Evolutionary conservation across 2,329 filamentous ascomycete species (phyloP), one percentile per base, ranked within the genome.

Genomic region (Clathrospora elynae): DNA sequence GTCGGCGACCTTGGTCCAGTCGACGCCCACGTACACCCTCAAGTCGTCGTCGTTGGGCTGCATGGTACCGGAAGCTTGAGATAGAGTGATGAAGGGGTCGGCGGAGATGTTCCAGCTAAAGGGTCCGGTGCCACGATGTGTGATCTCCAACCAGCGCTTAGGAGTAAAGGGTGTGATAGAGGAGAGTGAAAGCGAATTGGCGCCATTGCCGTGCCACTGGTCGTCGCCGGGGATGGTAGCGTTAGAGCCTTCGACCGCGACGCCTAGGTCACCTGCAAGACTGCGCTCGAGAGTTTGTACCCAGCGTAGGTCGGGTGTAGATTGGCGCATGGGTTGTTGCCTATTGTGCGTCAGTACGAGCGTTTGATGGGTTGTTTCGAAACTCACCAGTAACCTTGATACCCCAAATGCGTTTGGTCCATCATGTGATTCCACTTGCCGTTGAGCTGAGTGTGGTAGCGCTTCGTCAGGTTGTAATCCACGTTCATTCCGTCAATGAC

Each of bases 301-400:
- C 51, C 80, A 84, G 4, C 76, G 70, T 50, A 87, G 74, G 6
- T 80, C 77, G 0, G 85, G 84, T 1, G 86, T 76, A 0, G 78
- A 78, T 59, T 88, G 86, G 22, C 84, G 75, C 85, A 87, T 87
- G 1, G 86, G 84, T 62, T 88, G 85, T 67, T 88, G 85, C 84
- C 84, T 68, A 68, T 17, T 4, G 19, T 25, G 28, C 19, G 34
- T 37, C 5, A 31, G 6, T 2, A 12, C 3, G 9, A 5, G 6
- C 14, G 1, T 20, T 6, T 7, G 3, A 17, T 5, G 4, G 6
- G 7, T 29, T 17, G 4, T 10, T 6, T 5, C 9, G 78, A 81
- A 24, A 50, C 60, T 51, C 49, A 68, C 67, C 69, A 72, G 49
- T 68, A 70, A 9, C 66, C 65, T 48, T 69, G 63, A 40, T 71